A percentile compares a stretch with the other conserved stretches of the same genome.
These are phyloP conservation scores for Erigeron philadelphicus DNA, from an alignment of 140 eudicot genomes.

Conservation along the genomic window DNA sequence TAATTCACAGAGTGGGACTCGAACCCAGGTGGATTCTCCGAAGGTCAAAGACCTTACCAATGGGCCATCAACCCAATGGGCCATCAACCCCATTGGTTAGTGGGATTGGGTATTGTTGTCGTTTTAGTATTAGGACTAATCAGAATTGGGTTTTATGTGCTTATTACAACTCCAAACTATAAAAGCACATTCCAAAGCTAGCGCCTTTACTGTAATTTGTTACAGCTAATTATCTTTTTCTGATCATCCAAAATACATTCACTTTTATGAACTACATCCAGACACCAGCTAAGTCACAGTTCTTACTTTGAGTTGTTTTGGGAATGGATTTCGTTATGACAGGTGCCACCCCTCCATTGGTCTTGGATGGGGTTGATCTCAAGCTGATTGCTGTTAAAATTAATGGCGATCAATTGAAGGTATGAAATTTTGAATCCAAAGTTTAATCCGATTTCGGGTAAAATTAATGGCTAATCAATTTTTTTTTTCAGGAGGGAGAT, in stretches of 20 bases:
- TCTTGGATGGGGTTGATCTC: conserved; percentile 74
- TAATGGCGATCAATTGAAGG: conserved; percentile 62
- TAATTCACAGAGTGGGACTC: no score
- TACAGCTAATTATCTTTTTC: neutral
- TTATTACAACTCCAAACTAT: neutral
- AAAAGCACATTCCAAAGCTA: neutral
- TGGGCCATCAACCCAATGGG: no score
- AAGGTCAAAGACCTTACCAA: no score
- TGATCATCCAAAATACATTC: neutral
- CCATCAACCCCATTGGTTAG: no score
- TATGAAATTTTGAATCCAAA: conserved; percentile 15
- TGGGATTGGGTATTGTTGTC: no score
- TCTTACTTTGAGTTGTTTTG: neutral
- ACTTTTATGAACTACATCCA: neutral
- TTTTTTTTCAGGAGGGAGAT: conserved; percentile 58
- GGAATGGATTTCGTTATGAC: conserved; percentile 13
- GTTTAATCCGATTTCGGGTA: neutral
- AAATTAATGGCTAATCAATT: conserved; percentile 2
- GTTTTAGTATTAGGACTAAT: no score
- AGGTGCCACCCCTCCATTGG: conserved; percentile 64
- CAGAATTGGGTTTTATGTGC: no score
- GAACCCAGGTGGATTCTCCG: no score
- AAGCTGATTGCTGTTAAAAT: conserved; percentile 61
- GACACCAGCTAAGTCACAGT: neutral
- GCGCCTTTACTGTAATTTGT: neutral